Base-by-base conservation (phyloP, 768 basidiomycete genomes). In the Tubosaeta brunneosetosa region DNA sequence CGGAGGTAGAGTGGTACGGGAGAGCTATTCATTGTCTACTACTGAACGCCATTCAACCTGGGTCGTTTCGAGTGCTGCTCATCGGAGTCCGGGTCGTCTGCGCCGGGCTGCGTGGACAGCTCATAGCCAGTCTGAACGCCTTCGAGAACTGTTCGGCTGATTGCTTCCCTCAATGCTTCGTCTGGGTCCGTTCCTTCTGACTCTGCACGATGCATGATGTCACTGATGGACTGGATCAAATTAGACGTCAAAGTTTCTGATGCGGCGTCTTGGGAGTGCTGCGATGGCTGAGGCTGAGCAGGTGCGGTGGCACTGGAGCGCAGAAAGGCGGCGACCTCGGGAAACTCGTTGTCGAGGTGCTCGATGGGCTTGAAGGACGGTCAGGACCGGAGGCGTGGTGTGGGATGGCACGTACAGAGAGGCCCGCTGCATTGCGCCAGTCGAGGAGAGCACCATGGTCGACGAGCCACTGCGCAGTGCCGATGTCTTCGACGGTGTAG, bases 401-500 rank as follows among this genome's bases (percentile, higher is more conserved):
- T 13, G 33, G 36, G 29, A 40, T 48, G 33, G 46, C 48, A 77
- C 86, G 42, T 64, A 94, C 93, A 29, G 87, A 86, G 47, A 90
- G 63, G 16, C 88, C 91, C 56, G 91, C 84, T 47, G 69, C 65
- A 66, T 97, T 95, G 55, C 72, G 74, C 57, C 76, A 71, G 62
- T 80, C 73, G 26, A 85, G 66, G 45, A 71, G 66, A 6, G 93
- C 92, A 16, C 93, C 93, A 55, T 86, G 82, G 50, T 87, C 77
- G 59, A 95, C 74, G 55, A 97, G 82, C 69, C 77, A 91, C 13
- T 74, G 77, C 3, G 94, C 93, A 0, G 87, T 88, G 53, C 85
- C 80, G 38, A 89, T 62, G 65, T 82, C 80, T 71, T 97, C 94
- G 43, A 91, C 91, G 25, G 89, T 89, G 74, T 89, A 95, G 16